phyloP scores from a whole-genome alignment of 1,139 yeast genomes.

The Suhomyces wounanorum region DNA sequence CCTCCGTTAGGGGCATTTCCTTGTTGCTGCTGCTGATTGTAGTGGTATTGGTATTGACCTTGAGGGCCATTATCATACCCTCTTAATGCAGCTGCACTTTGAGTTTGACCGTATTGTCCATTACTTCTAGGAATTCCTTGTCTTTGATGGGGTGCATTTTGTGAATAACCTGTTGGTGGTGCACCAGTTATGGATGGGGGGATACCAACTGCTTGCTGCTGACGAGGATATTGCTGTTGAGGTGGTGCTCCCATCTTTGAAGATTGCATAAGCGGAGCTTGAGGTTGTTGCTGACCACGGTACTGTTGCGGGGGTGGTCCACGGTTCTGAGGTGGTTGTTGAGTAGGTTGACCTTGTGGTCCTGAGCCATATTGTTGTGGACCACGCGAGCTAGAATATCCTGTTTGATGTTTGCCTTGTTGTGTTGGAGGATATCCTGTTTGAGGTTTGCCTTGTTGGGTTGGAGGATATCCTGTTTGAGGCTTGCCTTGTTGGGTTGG shows the following conservation, averaged over 20 bases:
- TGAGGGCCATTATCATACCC: constrained; percentile 15
- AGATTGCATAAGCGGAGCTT: constrained; percentile 12
- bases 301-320: constrained; percentile 14
- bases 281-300: constrained; percentile 12
- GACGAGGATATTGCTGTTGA: constrained; percentile 9
- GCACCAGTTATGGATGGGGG: constrained; percentile 6
- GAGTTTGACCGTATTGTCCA: constrained; percentile 9
- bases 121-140: constrained; percentile 14
- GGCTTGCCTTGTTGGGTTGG: neutral
- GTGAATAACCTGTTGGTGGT: constrained; percentile 9
- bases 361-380: constrained; percentile 3
- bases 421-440: constrained; percentile 2
- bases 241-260: neutral
- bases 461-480: constrained; percentile 2
- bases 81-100: constrained; percentile 12
- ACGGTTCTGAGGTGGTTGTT: neutral
- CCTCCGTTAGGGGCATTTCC: constrained; percentile 7
- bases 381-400: constrained; percentile 1
- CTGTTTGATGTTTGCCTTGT: neutral
- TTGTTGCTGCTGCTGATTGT: constrained; percentile 17
- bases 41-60: constrained; percentile 15
- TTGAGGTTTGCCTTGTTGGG: neutral
- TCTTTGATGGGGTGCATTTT: constrained; percentile 15
- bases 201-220: constrained; percentile 5
- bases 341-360: constrained; percentile 9